A percentile compares a stretch with the other conserved stretches of the same genome.
phyloP scores from a whole-genome alignment of 2,329 filamentous ascomycete species.

The Epichloe brachyelytri region DNA sequence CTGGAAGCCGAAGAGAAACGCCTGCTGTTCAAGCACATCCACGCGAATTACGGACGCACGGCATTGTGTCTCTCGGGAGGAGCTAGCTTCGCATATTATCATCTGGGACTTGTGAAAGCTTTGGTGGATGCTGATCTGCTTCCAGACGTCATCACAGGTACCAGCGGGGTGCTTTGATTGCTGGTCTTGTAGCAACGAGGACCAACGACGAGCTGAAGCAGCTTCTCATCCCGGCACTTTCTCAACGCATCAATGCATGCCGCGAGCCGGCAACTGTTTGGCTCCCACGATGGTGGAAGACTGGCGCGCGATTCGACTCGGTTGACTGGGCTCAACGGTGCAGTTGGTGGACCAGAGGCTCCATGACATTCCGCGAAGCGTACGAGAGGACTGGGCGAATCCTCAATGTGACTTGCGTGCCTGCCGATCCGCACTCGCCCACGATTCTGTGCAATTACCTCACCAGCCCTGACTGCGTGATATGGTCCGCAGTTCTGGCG shows the following conservation, averaged over 20 bases:
- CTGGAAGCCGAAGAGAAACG: constrained; percentile 64
- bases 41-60: constrained; percentile 84
- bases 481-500: constrained; percentile 92
- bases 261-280: constrained; percentile 65
- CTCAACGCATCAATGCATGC: constrained; percentile 73
- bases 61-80: constrained; percentile 89
- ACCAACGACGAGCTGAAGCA: constrained; percentile 84
- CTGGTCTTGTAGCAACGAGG: constrained; percentile 73
- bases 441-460: constrained; percentile 91
- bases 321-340: constrained; percentile 79
- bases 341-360: constrained; percentile 83
- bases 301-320: constrained; percentile 86
- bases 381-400: constrained; percentile 90
- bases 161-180: constrained; percentile 89
- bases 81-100: constrained; percentile 91
- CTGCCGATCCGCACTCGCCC: constrained; percentile 85
- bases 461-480: constrained; percentile 90
- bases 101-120: constrained; percentile 85
- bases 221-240: constrained; percentile 76
- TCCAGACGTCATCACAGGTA: constrained; percentile 91
- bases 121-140: constrained; percentile 74
- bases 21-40: constrained; percentile 71
- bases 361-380: constrained; percentile 87
- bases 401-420: constrained; percentile 90
- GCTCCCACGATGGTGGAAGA: constrained; percentile 77